phyloP scores from a whole-genome alignment of 768 basidiomycete genomes.

The Phlebiopsis gigantea region DNA sequence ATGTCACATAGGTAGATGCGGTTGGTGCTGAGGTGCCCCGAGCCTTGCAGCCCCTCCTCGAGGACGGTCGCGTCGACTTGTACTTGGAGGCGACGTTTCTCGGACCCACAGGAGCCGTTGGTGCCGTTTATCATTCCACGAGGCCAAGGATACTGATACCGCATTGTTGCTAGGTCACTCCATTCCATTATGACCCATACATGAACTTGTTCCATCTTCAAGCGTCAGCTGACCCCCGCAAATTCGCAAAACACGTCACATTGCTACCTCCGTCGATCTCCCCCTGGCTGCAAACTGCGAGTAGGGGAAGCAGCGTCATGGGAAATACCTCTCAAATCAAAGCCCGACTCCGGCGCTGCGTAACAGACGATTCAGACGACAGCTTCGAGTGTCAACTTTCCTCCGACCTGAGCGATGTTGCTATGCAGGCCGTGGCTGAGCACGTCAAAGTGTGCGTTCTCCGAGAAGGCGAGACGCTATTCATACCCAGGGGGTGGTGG shows the following conservation, averaged over 20 bases:
- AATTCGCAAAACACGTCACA: conserved; percentile 19
- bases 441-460: conserved; percentile 17
- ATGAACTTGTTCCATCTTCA: conserved; percentile 19
- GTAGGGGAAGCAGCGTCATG: conserved; percentile 5
- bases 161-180: conserved; percentile 15
- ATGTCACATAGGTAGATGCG: conserved; percentile 3
- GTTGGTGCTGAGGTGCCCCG: conserved; percentile 7
- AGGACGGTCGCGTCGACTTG: conserved; percentile 13
- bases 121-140: conserved; percentile 4
- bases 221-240: conserved; percentile 14
- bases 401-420: neutral
- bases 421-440: conserved; percentile 9
- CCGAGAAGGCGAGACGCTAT: conserved; percentile 21
- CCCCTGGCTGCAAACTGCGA: conserved; percentile 4
- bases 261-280: conserved; percentile 17
- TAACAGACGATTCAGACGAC: neutral
- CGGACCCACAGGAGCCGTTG: conserved; percentile 18
- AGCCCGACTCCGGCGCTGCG: conserved; percentile 3
- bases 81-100: conserved; percentile 22
- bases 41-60: conserved; percentile 14
- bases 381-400: neutral
- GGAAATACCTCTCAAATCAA: conserved; percentile 15
- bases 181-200: conserved; percentile 23
- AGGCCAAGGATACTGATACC: neutral
- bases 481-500: conserved; percentile 23